A percentile compares a stretch with the other conserved stretches of the same genome.
These are phyloP conservation scores for Datisca glomerata DNA, from an alignment of 306 rosid species.

Conservation along the genomic window DNA sequence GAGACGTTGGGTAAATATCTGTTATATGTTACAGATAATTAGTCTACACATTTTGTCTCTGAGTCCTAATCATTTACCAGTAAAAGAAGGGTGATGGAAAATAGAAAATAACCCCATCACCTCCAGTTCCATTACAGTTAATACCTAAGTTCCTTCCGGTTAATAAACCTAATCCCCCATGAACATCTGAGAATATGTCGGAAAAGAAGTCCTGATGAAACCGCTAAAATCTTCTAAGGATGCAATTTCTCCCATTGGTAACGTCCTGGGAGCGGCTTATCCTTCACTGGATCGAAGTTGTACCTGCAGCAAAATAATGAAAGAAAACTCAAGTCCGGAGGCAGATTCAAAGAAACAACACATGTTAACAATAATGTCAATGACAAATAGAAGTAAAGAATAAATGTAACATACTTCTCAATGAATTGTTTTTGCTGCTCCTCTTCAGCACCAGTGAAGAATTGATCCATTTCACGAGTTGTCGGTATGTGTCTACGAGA, in stretches of 20 bases:
- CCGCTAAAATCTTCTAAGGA: slow-evolving; percentile 25
- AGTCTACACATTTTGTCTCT: no score
- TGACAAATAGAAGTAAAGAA: no score
- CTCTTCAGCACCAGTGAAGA: slow-evolving; percentile 62
- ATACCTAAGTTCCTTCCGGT: slow-evolving; percentile 46
- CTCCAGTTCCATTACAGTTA: slow-evolving; percentile 30
- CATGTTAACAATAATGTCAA: no score
- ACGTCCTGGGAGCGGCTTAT: slow-evolving; percentile 78
- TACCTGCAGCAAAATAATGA: slow-evolving; percentile 49
- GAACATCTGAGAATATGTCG: slow-evolving; percentile 28
- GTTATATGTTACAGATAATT: slow-evolving; percentile 19
- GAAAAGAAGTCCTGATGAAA: slow-evolving; percentile 31
- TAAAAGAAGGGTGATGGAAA: slow-evolving; percentile 69
- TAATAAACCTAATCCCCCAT: slow-evolving; percentile 19
- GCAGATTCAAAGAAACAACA: background rate
- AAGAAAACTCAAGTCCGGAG: background rate
- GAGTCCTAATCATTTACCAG: slow-evolving; percentile 86
- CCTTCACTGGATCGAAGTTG: slow-evolving; percentile 82
- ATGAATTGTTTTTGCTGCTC: slow-evolving; percentile 60
- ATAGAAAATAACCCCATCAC: slow-evolving; percentile 78
- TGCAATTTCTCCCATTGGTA: slow-evolving; percentile 74
- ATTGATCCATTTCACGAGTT: slow-evolving; percentile 69
- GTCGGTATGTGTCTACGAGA: slow-evolving; percentile 57
- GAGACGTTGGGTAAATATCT: no score
- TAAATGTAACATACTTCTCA: slow-evolving; percentile 43